Conservation (phyloP, 1,139 yeast genomes). For the Saccharomyces hybrid region DNA sequence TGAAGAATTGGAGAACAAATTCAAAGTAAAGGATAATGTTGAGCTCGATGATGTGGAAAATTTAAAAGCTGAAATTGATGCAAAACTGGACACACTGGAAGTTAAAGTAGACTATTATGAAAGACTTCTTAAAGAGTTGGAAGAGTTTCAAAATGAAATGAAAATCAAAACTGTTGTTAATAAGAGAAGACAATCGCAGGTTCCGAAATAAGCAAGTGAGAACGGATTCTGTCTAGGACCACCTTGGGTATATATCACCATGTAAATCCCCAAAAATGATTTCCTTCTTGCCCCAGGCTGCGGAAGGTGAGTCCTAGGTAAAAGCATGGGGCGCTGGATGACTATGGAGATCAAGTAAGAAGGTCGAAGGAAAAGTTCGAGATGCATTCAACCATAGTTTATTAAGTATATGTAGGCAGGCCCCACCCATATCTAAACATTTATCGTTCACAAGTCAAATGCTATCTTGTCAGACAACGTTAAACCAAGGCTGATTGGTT, state of each 20-base stretch:
- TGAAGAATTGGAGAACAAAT: slow-evolving; percentile 15
- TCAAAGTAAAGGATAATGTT: slow-evolving; percentile 11
- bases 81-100: slow-evolving; percentile 16
- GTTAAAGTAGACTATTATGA: slow-evolving; percentile 20
- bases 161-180: slow-evolving; percentile 19
- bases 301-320: background rate
- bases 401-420: background rate
- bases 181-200: slow-evolving; percentile 10
- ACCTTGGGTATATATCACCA: slow-evolving; percentile 1
- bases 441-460: too few species aligned
- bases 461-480: background rate
- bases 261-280: background rate
- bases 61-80: slow-evolving; percentile 10
- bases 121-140: slow-evolving; percentile 23
- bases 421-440: background rate
- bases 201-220: background rate
- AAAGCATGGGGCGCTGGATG: background rate
- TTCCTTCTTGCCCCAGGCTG: slow-evolving; percentile 6
- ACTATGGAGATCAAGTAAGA: background rate
- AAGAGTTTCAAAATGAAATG: slow-evolving; percentile 23
- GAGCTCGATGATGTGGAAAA: slow-evolving; percentile 11
- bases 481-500: background rate
- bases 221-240: background rate
- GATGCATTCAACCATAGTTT: background rate
- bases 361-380: background rate